These are phyloP conservation scores for Pyropia yezoensis DNA, from an alignment of 23 red algal genomes.

Conservation along the genomic window DNA sequence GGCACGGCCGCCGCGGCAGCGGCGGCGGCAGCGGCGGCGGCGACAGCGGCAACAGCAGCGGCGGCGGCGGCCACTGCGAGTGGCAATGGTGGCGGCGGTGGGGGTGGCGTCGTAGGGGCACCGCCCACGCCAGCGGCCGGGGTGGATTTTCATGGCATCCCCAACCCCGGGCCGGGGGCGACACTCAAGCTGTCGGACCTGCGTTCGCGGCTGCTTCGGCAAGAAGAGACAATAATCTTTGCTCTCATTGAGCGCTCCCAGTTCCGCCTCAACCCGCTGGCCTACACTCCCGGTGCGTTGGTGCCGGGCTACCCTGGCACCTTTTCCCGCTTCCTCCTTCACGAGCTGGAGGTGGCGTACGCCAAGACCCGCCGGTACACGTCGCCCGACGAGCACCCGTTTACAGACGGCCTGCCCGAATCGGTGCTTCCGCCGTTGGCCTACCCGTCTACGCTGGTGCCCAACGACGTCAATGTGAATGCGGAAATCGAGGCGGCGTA, in stretches of 20 bases:
- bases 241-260: conserved; percentile 96
- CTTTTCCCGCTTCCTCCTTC: conserved; percentile 82
- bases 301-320: conserved; percentile 24
- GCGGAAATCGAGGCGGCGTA: conserved; percentile 52
- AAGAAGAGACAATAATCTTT: conserved; percentile 99
- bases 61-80: too few species aligned
- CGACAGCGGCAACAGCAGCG: too few species aligned
- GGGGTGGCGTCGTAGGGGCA: not conserved
- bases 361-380: conserved; percentile 83
- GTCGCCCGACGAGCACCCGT: conserved; percentile 88
- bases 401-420: conserved; percentile 50
- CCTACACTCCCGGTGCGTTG: conserved; percentile 63
- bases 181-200: conserved; percentile 55
- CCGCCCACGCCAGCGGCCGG: conserved; percentile 14
- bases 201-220: conserved; percentile 77
- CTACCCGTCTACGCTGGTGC: conserved; percentile 59
- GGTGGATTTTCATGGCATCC: conserved; percentile 73
- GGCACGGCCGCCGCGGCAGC: too few species aligned
- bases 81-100: too few species aligned
- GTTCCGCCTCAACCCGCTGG: conserved; percentile 58
- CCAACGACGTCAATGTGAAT: conserved; percentile 86
- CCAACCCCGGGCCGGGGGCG: conserved; percentile 57
- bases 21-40: too few species aligned
- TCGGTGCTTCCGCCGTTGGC: conserved; percentile 58
- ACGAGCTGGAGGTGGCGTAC: conserved; percentile 83